These are phyloP conservation scores for Amphibolis antarctica DNA, from an alignment of 106 monocot species.

Conservation along the genomic window DNA sequence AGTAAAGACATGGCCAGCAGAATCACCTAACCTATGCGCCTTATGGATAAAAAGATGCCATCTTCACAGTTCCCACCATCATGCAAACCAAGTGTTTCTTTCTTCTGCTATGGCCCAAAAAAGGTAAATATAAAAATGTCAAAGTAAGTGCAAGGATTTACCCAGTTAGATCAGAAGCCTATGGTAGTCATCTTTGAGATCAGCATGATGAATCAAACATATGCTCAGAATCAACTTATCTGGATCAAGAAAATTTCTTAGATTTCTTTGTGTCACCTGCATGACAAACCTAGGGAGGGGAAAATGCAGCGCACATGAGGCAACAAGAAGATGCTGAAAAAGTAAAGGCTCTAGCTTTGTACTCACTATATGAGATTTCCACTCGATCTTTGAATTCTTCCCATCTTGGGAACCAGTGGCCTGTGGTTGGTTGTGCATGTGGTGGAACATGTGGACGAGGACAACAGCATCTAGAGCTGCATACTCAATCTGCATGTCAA, in stretches of 20 bases:
- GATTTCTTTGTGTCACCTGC: slow-evolving; percentile 23
- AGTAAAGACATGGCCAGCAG: too few species aligned
- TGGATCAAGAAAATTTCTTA: not conserved
- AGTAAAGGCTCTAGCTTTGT: not conserved
- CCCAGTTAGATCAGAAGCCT: too few species aligned
- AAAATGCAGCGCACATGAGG: not conserved
- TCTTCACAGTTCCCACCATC: too few species aligned
- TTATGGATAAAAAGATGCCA: too few species aligned
- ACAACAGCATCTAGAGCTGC: slow-evolving; percentile 95
- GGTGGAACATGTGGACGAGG: slow-evolving; percentile 78
- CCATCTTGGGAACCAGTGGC: slow-evolving; percentile 9
- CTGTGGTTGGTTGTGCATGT: slow-evolving; percentile 32
- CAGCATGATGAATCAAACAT: too few species aligned
- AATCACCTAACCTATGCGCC: too few species aligned
- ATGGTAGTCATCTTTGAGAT: too few species aligned
- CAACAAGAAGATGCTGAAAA: not conserved
- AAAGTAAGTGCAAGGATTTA: too few species aligned
- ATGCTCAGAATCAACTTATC: too few species aligned
- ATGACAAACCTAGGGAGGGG: slow-evolving; percentile 36
- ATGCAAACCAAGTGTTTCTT: too few species aligned
- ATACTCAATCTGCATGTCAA: slow-evolving; percentile 67
- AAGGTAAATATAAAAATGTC: too few species aligned
- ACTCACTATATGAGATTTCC: slow-evolving; percentile 94
- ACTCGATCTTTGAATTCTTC: slow-evolving; percentile 36
- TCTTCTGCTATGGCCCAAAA: too few species aligned